These are phyloP conservation scores for Mortierella sp. DNA, from an alignment of 371 early-diverging fungal species.

Conservation along the genomic window DNA sequence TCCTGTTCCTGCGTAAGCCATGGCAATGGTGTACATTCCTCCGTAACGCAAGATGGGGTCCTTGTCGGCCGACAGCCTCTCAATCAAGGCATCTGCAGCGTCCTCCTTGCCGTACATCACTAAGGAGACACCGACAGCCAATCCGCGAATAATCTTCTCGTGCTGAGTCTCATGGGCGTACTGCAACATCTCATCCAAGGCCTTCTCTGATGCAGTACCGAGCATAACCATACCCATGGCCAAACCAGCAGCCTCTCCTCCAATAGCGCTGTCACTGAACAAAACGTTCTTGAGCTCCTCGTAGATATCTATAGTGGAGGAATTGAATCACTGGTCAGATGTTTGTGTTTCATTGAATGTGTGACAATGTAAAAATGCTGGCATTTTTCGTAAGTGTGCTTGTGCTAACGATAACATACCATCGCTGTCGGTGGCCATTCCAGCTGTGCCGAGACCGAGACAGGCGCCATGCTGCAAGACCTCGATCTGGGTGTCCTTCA, in stretches of 20 bases:
- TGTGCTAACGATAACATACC: conserved; percentile 51
- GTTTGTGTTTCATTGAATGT: background rate
- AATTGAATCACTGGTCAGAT: background rate
- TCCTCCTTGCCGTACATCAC: conserved; percentile 97
- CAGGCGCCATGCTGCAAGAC: conserved; percentile 98
- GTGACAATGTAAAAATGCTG: background rate
- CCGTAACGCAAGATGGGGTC: conserved; percentile 96
- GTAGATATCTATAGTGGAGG: conserved; percentile 71
- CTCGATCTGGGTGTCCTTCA: conserved; percentile 89
- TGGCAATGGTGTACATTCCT: conserved; percentile 96
- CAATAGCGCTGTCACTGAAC: conserved; percentile 95
- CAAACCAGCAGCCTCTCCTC: conserved; percentile 98
- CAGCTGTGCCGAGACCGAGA: conserved; percentile 97
- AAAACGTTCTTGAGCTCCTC: conserved; percentile 90
- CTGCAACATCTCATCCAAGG: conserved; percentile 94
- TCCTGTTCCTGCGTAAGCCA: conserved; percentile 98
- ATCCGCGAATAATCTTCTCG: conserved; percentile 97
- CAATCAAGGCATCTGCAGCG: conserved; percentile 91
- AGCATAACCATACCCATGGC: conserved; percentile 98
- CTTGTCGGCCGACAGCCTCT: conserved; percentile 89
- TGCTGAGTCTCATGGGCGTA: conserved; percentile 98
- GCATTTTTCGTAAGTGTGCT: background rate
- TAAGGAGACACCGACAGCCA: conserved; percentile 94
- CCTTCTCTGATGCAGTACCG: conserved; percentile 88
- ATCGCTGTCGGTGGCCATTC: conserved; percentile 94